phyloP scores from a whole-genome alignment of 2,329 filamentous ascomycete genomes.

The Sporothrix globosa region DNA sequence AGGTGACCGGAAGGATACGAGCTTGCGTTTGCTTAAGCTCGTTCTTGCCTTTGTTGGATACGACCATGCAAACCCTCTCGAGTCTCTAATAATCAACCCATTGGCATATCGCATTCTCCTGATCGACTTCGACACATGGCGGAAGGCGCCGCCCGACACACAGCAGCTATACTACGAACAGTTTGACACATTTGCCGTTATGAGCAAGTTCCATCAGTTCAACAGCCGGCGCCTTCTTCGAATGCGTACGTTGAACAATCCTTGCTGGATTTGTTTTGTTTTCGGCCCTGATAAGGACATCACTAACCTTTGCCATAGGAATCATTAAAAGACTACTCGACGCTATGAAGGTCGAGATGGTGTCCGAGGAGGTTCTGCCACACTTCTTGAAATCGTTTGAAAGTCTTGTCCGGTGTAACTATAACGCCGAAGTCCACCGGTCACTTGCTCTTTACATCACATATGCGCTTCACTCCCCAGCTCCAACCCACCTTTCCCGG shows the following conservation, averaged over 20 bases:
- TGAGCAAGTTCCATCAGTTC: constrained; percentile 89
- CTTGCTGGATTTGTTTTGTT: background rate
- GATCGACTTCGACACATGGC: constrained; percentile 93
- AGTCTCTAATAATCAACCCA: constrained; percentile 94
- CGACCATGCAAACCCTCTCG: constrained; percentile 73
- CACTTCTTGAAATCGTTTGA: constrained; percentile 80
- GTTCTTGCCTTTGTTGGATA: constrained; percentile 89
- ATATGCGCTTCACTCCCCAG: constrained; percentile 71
- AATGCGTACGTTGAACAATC: constrained; percentile 71
- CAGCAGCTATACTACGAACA: constrained; percentile 92
- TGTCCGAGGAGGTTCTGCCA: constrained; percentile 71
- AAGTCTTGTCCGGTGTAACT: constrained; percentile 75
- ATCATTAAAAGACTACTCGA: constrained; percentile 90
- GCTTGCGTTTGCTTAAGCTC: constrained; percentile 70
- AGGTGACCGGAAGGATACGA: constrained; percentile 56
- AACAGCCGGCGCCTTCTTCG: constrained; percentile 83
- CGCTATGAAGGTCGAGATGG: constrained; percentile 81
- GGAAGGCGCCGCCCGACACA: constrained; percentile 72
- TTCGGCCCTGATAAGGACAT: background rate
- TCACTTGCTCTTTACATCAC: constrained; percentile 91
- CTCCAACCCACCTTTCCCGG: constrained; percentile 52
- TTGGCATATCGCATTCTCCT: constrained; percentile 90
- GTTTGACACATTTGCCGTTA: constrained; percentile 83
- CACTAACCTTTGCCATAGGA: constrained; percentile 52
- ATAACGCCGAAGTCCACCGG: constrained; percentile 82